These are phyloP conservation scores for Dendrobium chrysotoxum DNA, from an alignment of 106 monocot genomes.

Conservation along the genomic window DNA sequence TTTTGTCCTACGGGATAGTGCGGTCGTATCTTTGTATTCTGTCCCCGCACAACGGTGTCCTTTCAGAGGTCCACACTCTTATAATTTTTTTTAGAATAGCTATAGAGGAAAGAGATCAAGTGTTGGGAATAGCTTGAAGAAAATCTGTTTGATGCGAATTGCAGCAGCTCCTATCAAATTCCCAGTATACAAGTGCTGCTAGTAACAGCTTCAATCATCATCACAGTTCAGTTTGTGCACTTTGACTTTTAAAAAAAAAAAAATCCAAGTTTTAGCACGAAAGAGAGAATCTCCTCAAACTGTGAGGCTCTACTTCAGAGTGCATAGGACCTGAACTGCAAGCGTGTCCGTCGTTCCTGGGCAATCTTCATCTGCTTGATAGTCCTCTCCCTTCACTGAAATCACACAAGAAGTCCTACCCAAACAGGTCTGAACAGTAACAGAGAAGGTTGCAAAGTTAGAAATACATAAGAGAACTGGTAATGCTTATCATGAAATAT, in stretches of 20 bases:
- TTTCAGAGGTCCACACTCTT: no score
- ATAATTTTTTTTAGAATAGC: no score
- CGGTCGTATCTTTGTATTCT: no score
- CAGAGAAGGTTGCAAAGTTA: background rate
- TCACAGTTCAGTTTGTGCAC: background rate
- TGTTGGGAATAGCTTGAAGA: no score
- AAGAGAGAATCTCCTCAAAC: background rate
- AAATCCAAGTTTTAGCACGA: background rate
- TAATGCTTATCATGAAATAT: background rate
- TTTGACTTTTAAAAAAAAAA: background rate
- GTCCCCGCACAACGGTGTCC: no score
- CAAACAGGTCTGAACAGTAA: slow-evolving; percentile 26
- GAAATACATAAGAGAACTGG: background rate
- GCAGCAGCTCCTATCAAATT: background rate
- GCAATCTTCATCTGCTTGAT: slow-evolving; percentile 23
- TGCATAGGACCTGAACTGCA: slow-evolving; percentile 34
- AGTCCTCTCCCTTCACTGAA: slow-evolving; percentile 21
- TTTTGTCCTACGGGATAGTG: no score
- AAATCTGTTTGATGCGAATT: background rate
- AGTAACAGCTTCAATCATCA: background rate
- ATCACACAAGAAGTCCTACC: slow-evolving; percentile 32
- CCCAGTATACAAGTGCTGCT: background rate
- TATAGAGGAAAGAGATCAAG: no score
- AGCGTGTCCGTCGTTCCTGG: slow-evolving; percentile 23
- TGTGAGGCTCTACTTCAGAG: background rate